Evolutionary conservation across 1,284 basidiomycete species (phyloP).

Genomic region (Trichosporon ovoides): DNA sequence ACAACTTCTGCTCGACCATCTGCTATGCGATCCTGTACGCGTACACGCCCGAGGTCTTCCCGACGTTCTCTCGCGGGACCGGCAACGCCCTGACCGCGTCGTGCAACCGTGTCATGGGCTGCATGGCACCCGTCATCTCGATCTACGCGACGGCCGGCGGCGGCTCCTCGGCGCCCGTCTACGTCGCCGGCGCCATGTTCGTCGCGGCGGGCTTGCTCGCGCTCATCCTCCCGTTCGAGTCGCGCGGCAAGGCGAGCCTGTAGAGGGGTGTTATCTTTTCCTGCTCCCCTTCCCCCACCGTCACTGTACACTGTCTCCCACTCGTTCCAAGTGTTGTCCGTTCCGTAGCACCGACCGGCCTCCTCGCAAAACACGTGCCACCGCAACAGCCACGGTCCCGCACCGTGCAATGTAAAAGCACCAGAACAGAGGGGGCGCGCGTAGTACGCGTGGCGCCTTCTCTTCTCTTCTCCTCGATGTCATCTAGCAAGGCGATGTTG

Average conservation of each 20-base stretch:
- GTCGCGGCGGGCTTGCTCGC: conserved; percentile 59
- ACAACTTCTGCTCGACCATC: conserved; percentile 50
- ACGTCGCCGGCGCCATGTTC: conserved; percentile 62
- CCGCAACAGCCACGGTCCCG: no score
- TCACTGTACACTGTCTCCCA: no score
- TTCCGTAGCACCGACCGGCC: no score
- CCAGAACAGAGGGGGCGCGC: no score
- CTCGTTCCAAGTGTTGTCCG: no score
- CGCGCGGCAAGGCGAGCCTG: conserved; percentile 56
- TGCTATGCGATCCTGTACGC: conserved; percentile 41
- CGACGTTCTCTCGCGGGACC: conserved; percentile 60
- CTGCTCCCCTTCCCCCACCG: no score
- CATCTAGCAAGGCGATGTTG: not conserved
- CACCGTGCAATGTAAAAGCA: no score
- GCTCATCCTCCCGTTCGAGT: conserved; percentile 65
- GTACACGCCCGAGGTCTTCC: conserved; percentile 63
- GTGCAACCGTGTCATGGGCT: conserved; percentile 57
- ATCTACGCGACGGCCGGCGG: conserved; percentile 27
- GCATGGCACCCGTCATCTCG: conserved; percentile 36
- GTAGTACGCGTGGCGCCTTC: no score
- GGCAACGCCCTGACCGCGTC: conserved; percentile 59
- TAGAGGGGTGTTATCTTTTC: no score
- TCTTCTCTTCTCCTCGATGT: not conserved
- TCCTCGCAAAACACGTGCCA: no score
- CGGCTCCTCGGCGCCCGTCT: conserved; percentile 62